Percentiles rank a stretch among this genome's conserved stretches.
Conservation (phyloP, 345 rosid species). For the Luvunga scandens region DNA sequence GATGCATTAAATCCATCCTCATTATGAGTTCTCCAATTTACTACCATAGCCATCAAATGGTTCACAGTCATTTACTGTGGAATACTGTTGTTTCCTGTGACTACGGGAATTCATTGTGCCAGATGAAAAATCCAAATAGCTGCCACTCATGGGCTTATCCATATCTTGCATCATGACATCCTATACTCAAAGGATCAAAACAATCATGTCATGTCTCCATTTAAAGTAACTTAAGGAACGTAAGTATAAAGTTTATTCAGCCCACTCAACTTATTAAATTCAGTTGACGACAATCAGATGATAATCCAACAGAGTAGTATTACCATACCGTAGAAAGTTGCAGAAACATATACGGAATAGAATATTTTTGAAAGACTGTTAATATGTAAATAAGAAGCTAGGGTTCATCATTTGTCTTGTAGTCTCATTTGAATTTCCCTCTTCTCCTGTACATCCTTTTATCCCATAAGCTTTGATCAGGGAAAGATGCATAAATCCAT, state of each 20-base stretch:
- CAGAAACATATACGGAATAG: neutral
- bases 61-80: slow-evolving; percentile 21
- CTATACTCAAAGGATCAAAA: slow-evolving; percentile 29
- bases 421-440: neutral
- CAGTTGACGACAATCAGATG: neutral
- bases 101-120: slow-evolving; percentile 27
- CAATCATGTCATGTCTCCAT: slow-evolving; percentile 4
- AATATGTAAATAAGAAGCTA: neutral
- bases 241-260: neutral
- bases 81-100: slow-evolving; percentile 26
- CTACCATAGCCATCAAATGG: slow-evolving; percentile 28
- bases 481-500: neutral
- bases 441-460: neutral
- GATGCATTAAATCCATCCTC: slow-evolving; percentile 31
- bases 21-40: slow-evolving; percentile 33
- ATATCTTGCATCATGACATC: slow-evolving; percentile 49
- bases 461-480: neutral
- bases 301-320: neutral
- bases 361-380: neutral
- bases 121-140: slow-evolving; percentile 30
- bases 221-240: slow-evolving; percentile 6
- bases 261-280: neutral
- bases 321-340: neutral
- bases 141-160: slow-evolving; percentile 29
- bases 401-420: neutral